Conservation (phyloP, 805 yeast species). For the Kluyveromyces lactis region DNA sequence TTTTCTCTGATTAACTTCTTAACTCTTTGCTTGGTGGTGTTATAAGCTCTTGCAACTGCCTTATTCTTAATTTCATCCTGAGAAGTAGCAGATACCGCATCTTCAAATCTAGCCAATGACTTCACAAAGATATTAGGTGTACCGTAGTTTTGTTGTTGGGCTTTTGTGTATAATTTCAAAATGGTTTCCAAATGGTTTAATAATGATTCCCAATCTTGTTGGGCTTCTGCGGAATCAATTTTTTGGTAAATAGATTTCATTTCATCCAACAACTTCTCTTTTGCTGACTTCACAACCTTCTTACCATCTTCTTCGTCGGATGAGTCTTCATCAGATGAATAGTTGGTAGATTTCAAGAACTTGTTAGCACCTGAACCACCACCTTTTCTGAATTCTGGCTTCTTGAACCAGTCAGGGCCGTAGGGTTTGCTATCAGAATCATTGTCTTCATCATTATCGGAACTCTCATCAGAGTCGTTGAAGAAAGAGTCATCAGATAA, state of each 20-base stretch:
- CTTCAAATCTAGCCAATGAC: slow-evolving; percentile 65
- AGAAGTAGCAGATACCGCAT: slow-evolving; percentile 46
- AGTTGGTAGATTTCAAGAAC: slow-evolving; percentile 29
- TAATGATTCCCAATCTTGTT: slow-evolving; percentile 72
- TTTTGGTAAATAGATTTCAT: slow-evolving; percentile 57
- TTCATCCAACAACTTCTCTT: slow-evolving; percentile 87
- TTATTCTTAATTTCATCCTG: slow-evolving; percentile 66
- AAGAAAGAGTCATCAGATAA: slow-evolving; percentile 31
- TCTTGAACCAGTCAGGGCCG: slow-evolving; percentile 39
- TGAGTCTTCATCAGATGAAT: slow-evolving; percentile 37
- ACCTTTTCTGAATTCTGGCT: slow-evolving; percentile 32
- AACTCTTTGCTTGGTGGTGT: slow-evolving; percentile 80
- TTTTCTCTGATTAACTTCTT: slow-evolving; percentile 70
- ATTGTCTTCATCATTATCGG: slow-evolving; percentile 36
- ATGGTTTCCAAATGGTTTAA: slow-evolving; percentile 73
- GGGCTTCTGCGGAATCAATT: slow-evolving; percentile 59
- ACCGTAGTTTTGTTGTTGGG: slow-evolving; percentile 63
- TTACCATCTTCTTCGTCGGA: slow-evolving; percentile 62
- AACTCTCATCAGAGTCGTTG: slow-evolving; percentile 30
- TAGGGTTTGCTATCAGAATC: slow-evolving; percentile 35
- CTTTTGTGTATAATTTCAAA: slow-evolving; percentile 55
- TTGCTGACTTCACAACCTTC: slow-evolving; percentile 86
- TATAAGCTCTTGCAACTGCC: slow-evolving; percentile 81
- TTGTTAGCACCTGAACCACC: slow-evolving; percentile 23
- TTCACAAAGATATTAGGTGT: slow-evolving; percentile 67